Conservation (phyloP, 2,329 filamentous ascomycete genomes). For the Scleromitrula shiraiana region DNA sequence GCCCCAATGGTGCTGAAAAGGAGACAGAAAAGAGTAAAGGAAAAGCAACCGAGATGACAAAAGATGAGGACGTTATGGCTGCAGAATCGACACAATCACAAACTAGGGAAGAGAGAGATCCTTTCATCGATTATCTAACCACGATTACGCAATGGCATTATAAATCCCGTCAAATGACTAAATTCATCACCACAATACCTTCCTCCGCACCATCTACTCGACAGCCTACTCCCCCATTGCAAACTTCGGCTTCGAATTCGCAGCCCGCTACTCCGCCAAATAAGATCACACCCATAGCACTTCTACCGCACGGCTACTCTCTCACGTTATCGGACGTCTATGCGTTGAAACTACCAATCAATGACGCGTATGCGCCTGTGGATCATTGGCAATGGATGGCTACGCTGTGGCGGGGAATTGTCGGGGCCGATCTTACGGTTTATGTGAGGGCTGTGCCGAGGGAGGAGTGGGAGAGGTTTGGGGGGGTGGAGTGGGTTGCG, state of each 20-base stretch:
- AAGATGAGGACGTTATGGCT: too few species aligned
- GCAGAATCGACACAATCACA: slow-evolving; percentile 1
- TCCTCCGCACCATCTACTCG: neutral
- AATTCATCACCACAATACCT: slow-evolving; percentile 40
- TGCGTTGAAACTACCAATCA: slow-evolving; percentile 64
- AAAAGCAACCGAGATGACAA: neutral
- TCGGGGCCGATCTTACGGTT: slow-evolving; percentile 72
- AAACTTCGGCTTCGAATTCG: neutral
- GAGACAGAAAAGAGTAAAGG: neutral
- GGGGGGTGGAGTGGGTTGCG: slow-evolving; percentile 48
- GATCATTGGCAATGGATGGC: slow-evolving; percentile 99
- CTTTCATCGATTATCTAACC: slow-evolving; percentile 54
- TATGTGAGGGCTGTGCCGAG: slow-evolving; percentile 43
- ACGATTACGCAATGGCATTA: slow-evolving; percentile 68
- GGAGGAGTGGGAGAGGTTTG: slow-evolving; percentile 34
- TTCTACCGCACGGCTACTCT: slow-evolving; percentile 72
- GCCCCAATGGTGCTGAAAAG: neutral
- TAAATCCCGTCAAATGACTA: slow-evolving; percentile 62
- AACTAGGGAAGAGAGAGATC: slow-evolving; percentile 23
- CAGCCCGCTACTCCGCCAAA: slow-evolving; percentile 14
- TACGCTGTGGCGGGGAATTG: slow-evolving; percentile 80
- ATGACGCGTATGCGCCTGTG: slow-evolving; percentile 68
- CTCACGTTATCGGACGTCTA: slow-evolving; percentile 70
- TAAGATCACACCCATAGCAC: slow-evolving; percentile 54
- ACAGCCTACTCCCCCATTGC: neutral